Base-by-base conservation (phyloP, 2,329 filamentous ascomycete species). In the Trichoderma brevicompactum region DNA sequence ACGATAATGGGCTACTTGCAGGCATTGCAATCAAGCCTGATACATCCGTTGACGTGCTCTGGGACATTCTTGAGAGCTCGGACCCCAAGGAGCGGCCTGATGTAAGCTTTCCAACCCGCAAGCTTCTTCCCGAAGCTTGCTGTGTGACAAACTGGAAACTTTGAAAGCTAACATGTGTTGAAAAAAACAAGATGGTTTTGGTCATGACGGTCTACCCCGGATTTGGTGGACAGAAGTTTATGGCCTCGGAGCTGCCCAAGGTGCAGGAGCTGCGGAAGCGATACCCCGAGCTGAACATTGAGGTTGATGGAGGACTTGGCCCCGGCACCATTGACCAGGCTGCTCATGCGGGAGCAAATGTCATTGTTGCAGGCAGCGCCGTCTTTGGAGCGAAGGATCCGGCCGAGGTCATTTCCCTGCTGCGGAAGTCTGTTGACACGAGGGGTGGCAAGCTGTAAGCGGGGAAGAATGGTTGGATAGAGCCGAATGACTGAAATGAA, bases 201-300 rank as follows among this genome's bases (percentile, higher is more conserved):
- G 87, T 99, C 67, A 99, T 99, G 95, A 99, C 95, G 1, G 95
- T 99, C 49, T 87, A 99, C 79, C 95, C 95, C 50, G 95, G 95
- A 52, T 99, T 99, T 75, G 95, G 95, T 68, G 95, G 95, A 7
- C 95, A 99, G 77, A 97, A 97, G 75, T 99, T 99, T 83, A 98
- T 98, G 93, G 89, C 92, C 12, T 92, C 92, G 7, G 92, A 97
- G 81, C 87, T 99, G 70, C 93, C 94, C 75, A 99, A 99, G 81
- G 95, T 99, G 28, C 80, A 90, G 70, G 92, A 89, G 44, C 83
- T 99, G 71, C 88, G 95, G 67, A 81, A 89, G 75, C 88, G 87
- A 73, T 99, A 98, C 76, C 94, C 95, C 2, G 86, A 97, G 6
- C 81, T 99, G 68, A 95, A 97, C 80, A 99, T 99, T 73, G 95